Evolutionary conservation across 176 grass and related monocot genomes (phyloP).

Genomic region (Guadua angustifolia): DNA sequence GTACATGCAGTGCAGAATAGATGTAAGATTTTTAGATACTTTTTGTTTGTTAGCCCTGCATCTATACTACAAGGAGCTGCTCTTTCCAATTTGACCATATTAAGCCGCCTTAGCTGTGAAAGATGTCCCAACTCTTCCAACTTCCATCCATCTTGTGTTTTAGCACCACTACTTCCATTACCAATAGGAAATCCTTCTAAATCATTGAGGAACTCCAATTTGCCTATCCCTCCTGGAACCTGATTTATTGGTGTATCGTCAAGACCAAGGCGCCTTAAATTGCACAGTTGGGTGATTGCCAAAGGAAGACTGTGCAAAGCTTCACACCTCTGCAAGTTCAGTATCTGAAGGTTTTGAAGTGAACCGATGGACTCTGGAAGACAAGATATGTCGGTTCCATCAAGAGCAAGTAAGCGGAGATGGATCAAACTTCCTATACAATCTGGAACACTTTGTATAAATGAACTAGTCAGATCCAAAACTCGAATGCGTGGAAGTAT

Average conservation of each 20-base stretch:
- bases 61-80: no score
- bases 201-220: neutral
- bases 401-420: conserved; percentile 10
- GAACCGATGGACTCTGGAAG: conserved; percentile 27
- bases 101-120: no score
- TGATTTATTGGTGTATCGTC: neutral
- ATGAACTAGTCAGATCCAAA: neutral
- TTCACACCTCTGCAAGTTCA: neutral
- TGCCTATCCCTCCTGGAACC: conserved; percentile 17
- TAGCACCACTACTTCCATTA: no score
- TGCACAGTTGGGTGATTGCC: neutral
- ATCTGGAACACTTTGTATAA: neutral
- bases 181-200: no score
- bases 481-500: conserved; percentile 17
- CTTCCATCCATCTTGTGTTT: no score
- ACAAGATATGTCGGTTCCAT: neutral
- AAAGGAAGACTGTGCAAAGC: neutral
- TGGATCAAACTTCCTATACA: conserved; percentile 8
- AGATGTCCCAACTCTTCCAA: no score
- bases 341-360: conserved; percentile 36
- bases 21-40: no score
- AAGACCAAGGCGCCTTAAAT: conserved; percentile 26
- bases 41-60: no score
- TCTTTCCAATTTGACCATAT: no score
- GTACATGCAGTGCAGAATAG: no score